Base-by-base conservation (phyloP, 2,329 filamentous ascomycete species). In the Pseudogymnoascus sp. region DNA sequence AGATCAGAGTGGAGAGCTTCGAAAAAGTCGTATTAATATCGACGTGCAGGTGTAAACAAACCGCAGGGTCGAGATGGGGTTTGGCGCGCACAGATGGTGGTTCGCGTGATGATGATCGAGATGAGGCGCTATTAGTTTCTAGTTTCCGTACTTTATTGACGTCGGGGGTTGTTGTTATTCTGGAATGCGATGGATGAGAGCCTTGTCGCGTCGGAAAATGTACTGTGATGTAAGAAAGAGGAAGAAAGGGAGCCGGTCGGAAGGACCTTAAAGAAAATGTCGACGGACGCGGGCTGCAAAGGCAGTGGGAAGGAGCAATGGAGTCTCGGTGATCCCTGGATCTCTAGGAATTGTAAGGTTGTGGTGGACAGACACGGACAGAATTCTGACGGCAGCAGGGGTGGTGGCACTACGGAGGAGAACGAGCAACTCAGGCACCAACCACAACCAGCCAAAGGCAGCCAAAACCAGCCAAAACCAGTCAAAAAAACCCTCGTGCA, bases 361-460 rank as follows among this genome's bases (percentile, higher is more conserved):
- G 45, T 52, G 45, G 45, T 52, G 45, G 45, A 52, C 45, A 52
- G 45, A 52, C 45, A 52, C 45, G 25, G 45, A 52, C 45, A 52
- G 25, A 52, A 52, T 30, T 52, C 45, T 52, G 45, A 52, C n/a
- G 45, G 45, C 14, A 30, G 25, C 45, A 52, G 45, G 45, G 45
- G 30, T 52, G 23, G 45, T 28, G 45, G 14, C 45, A 52, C 45
- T 49, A 49, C 42, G 23, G 42, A n/a, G 42, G 4, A 49, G 42
- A 49, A 49, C 30, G n/a, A 16, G 45, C 45, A 52, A 52, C 45
- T 52, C 45, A 52, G 45, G 45, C 45, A 52, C 45, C 45, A 52
- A 52, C 45, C 45, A 52, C 45, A 30, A 30, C 7, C 45, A 52
- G 45, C 19, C 19, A 52, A 52, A 52, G 4, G 14, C 45, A 52